phyloP scores from a whole-genome alignment of 345 rosid genomes.

The Populus davidiana region DNA sequence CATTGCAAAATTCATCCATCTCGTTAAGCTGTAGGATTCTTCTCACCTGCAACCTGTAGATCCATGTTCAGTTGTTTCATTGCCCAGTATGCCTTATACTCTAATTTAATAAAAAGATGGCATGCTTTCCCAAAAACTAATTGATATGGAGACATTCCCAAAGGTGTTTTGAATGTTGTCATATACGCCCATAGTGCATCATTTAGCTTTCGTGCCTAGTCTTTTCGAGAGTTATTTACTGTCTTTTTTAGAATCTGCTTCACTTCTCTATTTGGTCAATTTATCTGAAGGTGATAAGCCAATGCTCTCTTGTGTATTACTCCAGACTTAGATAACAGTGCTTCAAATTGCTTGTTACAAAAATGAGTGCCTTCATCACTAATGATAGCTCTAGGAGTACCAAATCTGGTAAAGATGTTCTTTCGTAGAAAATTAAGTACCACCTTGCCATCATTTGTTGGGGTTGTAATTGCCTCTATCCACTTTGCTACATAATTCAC shows the following conservation, averaged over 20 bases:
- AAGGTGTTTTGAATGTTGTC: too few species aligned
- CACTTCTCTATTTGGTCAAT: background rate
- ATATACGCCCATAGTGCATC: too few species aligned
- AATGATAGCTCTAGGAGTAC: background rate
- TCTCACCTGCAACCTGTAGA: background rate
- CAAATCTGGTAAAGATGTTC: background rate
- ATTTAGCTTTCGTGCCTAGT: background rate
- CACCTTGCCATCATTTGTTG: background rate
- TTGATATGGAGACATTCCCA: too few species aligned
- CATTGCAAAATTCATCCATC: background rate
- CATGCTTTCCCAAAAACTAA: too few species aligned
- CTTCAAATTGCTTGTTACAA: background rate
- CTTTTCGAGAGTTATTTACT: background rate
- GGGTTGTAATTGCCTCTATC: background rate
- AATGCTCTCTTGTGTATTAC: background rate
- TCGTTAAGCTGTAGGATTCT: background rate
- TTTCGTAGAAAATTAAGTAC: background rate
- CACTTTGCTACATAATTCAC: background rate
- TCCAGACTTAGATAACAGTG: background rate
- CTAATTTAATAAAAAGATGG: background rate
- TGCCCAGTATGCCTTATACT: background rate
- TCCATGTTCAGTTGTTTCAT: background rate
- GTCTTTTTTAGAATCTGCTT: background rate
- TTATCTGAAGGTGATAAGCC: background rate
- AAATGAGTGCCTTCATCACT: too few species aligned